These are phyloP conservation scores for Ilex paraguariensis DNA, from an alignment of 305 asterid genomes.

Conservation along the genomic window DNA sequence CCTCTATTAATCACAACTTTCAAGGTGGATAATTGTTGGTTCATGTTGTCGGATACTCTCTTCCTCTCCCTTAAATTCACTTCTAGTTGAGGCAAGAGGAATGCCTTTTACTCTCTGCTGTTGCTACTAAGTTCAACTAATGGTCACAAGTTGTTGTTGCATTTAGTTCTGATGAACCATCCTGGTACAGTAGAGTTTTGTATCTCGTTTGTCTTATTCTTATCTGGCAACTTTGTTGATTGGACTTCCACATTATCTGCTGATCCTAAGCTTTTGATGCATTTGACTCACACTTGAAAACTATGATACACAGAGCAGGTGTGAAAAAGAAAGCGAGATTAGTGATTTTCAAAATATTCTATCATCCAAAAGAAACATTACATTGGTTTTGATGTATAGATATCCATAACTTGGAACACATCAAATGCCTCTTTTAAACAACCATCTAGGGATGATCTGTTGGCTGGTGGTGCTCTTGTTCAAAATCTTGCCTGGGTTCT, in stretches of 20 bases:
- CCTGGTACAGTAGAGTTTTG: neutral
- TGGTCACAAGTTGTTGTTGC: neutral
- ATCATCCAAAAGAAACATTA: too few relatives aligned
- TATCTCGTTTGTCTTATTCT: neutral
- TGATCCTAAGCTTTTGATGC: neutral
- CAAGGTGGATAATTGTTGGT: conserved; percentile 45
- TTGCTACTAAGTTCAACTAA: neutral
- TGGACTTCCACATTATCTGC: neutral
- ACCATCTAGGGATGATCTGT: too few relatives aligned
- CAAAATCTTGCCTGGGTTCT: too few relatives aligned
- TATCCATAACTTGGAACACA: too few relatives aligned
- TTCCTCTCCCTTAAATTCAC: conserved; percentile 1
- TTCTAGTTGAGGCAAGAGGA: neutral
- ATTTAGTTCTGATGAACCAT: neutral
- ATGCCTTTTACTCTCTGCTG: neutral
- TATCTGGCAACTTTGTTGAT: neutral
- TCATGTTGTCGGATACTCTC: conserved; percentile 3
- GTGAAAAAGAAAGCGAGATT: too few relatives aligned
- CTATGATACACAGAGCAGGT: too few relatives aligned
- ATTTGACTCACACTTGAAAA: neutral
- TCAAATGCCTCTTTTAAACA: too few relatives aligned
- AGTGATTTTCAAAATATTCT: too few relatives aligned
- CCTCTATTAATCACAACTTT: conserved; percentile 76
- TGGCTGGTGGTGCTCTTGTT: too few relatives aligned
- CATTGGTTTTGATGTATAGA: too few relatives aligned